phyloP scores from a whole-genome alignment of 164 flowering plant genomes.

The Chimonanthus praecox region DNA sequence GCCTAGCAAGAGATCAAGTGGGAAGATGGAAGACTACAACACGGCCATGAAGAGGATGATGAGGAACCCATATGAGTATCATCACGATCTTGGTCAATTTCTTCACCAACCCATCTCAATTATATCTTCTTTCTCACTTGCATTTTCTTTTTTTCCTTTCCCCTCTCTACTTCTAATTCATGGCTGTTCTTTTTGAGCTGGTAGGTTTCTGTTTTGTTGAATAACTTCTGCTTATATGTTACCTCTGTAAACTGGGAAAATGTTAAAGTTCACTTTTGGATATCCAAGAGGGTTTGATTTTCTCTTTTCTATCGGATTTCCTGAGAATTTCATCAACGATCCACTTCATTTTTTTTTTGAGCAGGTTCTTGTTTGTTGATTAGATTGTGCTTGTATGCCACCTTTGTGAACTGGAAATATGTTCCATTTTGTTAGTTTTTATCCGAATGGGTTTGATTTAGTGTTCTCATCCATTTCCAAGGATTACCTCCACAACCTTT shows the following conservation, averaged over 20 bases:
- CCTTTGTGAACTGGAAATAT: background rate
- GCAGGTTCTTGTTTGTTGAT: too few relatives aligned
- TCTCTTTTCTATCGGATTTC: background rate
- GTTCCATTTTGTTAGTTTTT: too few relatives aligned
- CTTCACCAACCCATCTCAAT: background rate
- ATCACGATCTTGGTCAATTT: conserved; percentile 74
- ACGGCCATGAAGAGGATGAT: conserved; percentile 83
- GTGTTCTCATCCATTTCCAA: too few relatives aligned
- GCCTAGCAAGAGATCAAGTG: conserved; percentile 16
- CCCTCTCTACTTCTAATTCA: background rate
- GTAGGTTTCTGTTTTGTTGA: background rate
- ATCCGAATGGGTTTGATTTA: background rate
- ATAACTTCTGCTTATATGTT: too few relatives aligned
- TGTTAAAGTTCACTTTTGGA: too few relatives aligned
- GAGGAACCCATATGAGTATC: conserved; percentile 95
- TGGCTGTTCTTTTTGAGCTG: too few relatives aligned
- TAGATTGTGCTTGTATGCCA: too few relatives aligned
- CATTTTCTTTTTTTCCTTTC: background rate
- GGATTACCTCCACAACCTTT: background rate
- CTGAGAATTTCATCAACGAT: background rate
- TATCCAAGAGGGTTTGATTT: background rate
- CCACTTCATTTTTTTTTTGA: background rate
- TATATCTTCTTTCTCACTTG: background rate
- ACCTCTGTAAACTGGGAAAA: background rate
- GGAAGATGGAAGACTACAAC: conserved; percentile 78